These are phyloP conservation scores for Ottelia alismoides DNA, from an alignment of 106 monocot species.

Conservation along the genomic window DNA sequence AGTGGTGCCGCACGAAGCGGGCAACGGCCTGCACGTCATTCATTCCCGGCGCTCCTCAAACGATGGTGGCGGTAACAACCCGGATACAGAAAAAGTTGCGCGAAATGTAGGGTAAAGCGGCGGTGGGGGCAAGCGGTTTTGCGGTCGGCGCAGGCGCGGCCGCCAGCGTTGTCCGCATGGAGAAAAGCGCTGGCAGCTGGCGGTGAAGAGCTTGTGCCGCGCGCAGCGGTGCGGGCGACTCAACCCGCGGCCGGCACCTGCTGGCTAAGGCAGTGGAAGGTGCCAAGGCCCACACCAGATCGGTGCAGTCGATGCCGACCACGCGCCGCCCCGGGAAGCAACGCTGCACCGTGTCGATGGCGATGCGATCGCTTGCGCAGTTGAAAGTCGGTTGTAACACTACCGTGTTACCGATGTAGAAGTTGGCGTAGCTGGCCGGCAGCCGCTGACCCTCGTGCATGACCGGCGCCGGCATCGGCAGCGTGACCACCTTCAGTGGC, in stretches of 20 bases:
- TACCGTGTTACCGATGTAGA: neutral
- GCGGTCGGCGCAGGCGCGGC: no score
- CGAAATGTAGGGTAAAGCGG: no score
- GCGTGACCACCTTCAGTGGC: neutral
- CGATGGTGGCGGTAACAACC: no score
- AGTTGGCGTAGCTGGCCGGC: neutral
- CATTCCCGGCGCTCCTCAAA: no score
- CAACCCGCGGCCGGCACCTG: neutral
- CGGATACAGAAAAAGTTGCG: no score
- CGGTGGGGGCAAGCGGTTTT: no score
- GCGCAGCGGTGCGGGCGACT: no score
- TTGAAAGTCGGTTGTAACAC: neutral
- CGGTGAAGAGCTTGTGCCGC: no score
- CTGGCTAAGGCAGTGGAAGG: neutral
- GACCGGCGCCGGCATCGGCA: neutral
- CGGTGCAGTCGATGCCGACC: neutral
- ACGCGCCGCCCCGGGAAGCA: neutral
- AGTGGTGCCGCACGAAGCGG: no score
- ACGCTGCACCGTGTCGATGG: neutral
- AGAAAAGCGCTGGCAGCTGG: no score
- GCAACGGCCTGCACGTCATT: no score
- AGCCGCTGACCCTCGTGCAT: neutral
- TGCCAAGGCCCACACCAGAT: neutral
- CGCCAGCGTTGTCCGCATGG: no score
- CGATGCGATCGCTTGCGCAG: neutral